Base-by-base conservation (phyloP, 2,329 filamentous ascomycete genomes). In the Endoconidiophora polonica region DNA sequence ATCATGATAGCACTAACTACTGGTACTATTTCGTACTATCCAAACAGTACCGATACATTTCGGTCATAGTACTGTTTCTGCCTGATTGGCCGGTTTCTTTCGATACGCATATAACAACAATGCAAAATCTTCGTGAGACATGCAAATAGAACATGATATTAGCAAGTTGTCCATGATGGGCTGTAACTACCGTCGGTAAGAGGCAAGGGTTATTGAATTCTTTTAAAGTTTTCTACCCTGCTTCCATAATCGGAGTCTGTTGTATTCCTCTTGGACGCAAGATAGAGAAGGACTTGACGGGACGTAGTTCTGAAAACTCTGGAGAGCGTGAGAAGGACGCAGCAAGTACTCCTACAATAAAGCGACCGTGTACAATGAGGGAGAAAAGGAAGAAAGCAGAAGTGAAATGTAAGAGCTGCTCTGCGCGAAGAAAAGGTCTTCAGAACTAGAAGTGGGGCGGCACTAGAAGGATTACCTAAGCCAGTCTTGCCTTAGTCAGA, bases 181-280 rank as follows among this genome's bases (percentile, higher is more conserved):
- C 50, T 81, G 77, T 81, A 68, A 79, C 77, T 71, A 77, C 77
- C 77, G 77, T 74, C 78, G 77, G 78, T 82, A 81, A 81, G 77
- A 79, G 73, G 72, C 73, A 72, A 58, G 67, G 72, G 66, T 77
- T 76, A 76, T 70, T 58, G 72, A 77, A 70, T 66, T 64, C 37
- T 45, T 50, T 39, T 64, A 62, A 55, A 65, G 63, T 69, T n/a
- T 36, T 74, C 74, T 81, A 68, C 69, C 74, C 73, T 76, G 76
- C 75, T 79, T 81, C 78, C 78, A 81, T 78, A 79, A 77, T 64
- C 76, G 76, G 76, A 72, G 76, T 77, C 63, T 47, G 33, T 50
- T 47, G 26, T 48, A 48, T 69, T 69, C 54, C 62, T 81, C 77
- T 79, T 60, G 77, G 72, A 69, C 75, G 79, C 74, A 79, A 75